A percentile compares a stretch with the other conserved stretches of the same genome.
phyloP scores from a whole-genome alignment of 352 stramenopile genomes.

The Chrysophaeum taylorii region DNA sequence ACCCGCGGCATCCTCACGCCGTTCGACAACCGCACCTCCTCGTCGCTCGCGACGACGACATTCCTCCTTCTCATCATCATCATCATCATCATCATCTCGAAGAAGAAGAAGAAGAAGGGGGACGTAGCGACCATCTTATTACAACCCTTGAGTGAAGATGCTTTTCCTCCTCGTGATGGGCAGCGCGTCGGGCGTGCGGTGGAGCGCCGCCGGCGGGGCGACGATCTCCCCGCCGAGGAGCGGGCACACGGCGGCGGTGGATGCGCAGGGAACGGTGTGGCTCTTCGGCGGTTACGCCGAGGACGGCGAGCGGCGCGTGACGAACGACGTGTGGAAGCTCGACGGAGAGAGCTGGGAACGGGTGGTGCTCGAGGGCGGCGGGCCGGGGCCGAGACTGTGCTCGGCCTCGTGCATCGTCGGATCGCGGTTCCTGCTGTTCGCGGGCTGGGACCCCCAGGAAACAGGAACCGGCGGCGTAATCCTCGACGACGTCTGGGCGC shows the following conservation, averaged over 20 bases:
- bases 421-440: slow-evolving; percentile 30
- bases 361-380: slow-evolving; percentile 6
- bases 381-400: slow-evolving; percentile 36
- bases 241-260: background rate
- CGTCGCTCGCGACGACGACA: too few relatives aligned
- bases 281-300: slow-evolving; percentile 50
- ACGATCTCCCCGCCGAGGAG: too few relatives aligned
- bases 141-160: too few relatives aligned
- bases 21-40: slow-evolving; percentile 29
- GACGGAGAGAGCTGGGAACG: slow-evolving; percentile 21
- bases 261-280: slow-evolving; percentile 22
- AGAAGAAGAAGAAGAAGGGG: too few relatives aligned
- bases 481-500: slow-evolving; percentile 36
- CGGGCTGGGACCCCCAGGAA: slow-evolving; percentile 45
- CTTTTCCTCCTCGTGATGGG: too few relatives aligned
- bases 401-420: slow-evolving; percentile 27
- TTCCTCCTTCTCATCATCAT: too few relatives aligned
- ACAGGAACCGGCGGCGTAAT: slow-evolving; percentile 42
- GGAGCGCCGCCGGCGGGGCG: too few relatives aligned
- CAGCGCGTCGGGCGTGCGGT: too few relatives aligned
- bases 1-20: slow-evolving; percentile 42
- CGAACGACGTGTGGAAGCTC: slow-evolving; percentile 44
- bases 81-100: too few relatives aligned
- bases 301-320: slow-evolving; percentile 28
- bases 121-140: too few relatives aligned